Base-by-base conservation (phyloP, 83 land plant genomes). In the Picea abies region DNA sequence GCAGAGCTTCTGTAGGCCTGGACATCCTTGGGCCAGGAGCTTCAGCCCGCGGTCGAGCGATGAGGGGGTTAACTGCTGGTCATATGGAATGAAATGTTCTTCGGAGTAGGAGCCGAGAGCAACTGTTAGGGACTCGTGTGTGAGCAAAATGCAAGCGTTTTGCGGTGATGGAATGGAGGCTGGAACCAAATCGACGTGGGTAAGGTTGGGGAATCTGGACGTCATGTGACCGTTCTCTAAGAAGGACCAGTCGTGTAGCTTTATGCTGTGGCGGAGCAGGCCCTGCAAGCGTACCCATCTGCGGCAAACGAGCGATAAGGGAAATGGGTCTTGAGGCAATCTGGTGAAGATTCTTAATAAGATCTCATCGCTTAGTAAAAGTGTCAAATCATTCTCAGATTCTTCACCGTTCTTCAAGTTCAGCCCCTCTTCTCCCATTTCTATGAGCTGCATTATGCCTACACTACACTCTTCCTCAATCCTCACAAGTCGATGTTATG, bases 201-300 rank as follows among this genome's bases (percentile, higher is more conserved):
- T 76, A 62, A 94, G 86, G 71, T 91, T 83, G 4, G 95, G 93
- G 81, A 92, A 94, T 56, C 95, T 89, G 16, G 32, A 5, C 16
- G 77, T 14, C 41, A 92, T 37, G 79, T 89, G 83, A 52, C 89
- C 93, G n/a, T 87, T 81, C 5, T 76, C 86, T 35, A 92, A 79
- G 76, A 90, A 89, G 37, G 67, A 76, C 96, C 96, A 94, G 37
- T 94, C 90, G 37, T 75, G 60, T 25, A 94, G 79, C 66, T 64
- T 85, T 17, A 94, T 26, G 32, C 80, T 76, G n/a, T 60, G 84
- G 12, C 87, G 83, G 37, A 87, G 84, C 10, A 78, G 84, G 61
- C 94, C 92, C 20, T 77, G 60, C 44, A 94, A 83, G 58, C 35
- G n/a, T 37, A 87, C 68, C 96, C 96, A 94, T 5, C 96, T 82